Base-by-base conservation (phyloP, 208 protist species). In the Angomonas desouzai region DNA sequence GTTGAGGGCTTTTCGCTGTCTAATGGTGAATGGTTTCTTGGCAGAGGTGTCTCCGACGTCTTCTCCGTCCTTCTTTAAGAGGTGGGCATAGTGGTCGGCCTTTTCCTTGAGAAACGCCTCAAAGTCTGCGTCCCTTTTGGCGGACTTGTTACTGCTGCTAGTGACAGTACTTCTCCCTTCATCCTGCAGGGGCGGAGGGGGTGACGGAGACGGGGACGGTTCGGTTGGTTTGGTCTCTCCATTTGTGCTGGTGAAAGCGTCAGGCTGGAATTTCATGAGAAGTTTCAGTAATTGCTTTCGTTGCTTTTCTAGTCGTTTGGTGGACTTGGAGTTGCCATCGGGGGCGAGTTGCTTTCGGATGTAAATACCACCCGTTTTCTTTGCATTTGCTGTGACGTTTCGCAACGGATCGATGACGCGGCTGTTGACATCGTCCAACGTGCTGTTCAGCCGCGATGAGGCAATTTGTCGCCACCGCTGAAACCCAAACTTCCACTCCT, bases 401-500 rank as follows among this genome's bases (percentile, higher is more conserved):
- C 71, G 59, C 11, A 82, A 38, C 16, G 64, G 59, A 32, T 72
- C 56, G 13, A 77, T 10, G 11, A 86, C 45, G 25, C 63, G 30
- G 7, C 60, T 53, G 57, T 77, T 64, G 3, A 74, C 48, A 43
- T 79, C 71, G 23, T 72, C 53, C 48, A 81, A 72, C 1, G 68
- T 67, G 23, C 68, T 76, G 3, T 68, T 77, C 22, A 87, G 72
- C 62, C 76, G 68, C 48, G 66, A 72, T 20, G 84, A 83, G n/a
- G 89, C 86, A 30, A 92, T 90, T 70, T 95, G 86, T 6, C 83
- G 76, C 76, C 81, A 96, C 22, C 84, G 84, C 1, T 70, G 61
- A 64, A 72, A 87, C 20, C 84, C 73, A 66, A 81, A 92, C 72
- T 92, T 89, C 81, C 86, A 93, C 62, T 81, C 79, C 55, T 85